Base-by-base conservation (phyloP, 1,284 basidiomycete genomes). In the Ganoderma resinaceum region DNA sequence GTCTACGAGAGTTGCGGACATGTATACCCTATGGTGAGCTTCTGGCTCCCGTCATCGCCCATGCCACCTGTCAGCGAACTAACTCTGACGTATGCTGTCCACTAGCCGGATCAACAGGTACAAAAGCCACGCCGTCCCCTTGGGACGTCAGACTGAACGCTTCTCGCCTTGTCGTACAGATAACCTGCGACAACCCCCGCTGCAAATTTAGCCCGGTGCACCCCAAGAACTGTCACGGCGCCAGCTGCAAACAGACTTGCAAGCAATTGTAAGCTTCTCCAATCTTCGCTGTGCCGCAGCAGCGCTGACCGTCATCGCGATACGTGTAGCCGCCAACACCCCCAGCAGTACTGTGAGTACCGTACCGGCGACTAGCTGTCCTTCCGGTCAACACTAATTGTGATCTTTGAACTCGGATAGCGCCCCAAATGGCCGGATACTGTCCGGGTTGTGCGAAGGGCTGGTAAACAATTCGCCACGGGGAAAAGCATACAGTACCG, bases 121-220 rank as follows among this genome's bases (percentile, higher is more conserved):
- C 2, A 5, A 20, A n/a, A 26, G 0, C 42, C 33, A 8, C 2
- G 20, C 26, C 12, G n/a, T 11, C 37, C 11, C 11, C 20, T 23
- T 37, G 6, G 16, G 11, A 49, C 40, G 26, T 62, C 52, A 31
- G 1, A 20, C 11, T 43, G 40, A 61, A 53, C 59, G 12, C 9
- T 3, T 11, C 9, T 37, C 20, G 11, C 46, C 46, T n/a, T 46
- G 14, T 31, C 26, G 37, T 33, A 12, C 58, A 78, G 77, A 72
- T 78, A 16, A 37, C 67, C 20, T 78, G 77, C 66, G 74, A 76
- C 60, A 74, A 68, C 62, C 68, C 70, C 1, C 70, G 67, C 35
- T 78, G 77, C 68, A 73, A 70, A 49, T 78, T 78, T 70, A 78
- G 77, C 65, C 73, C 73, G 2, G 61, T 58, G 57, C 77, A 78